Base-by-base conservation (phyloP, 495 filamentous ascomycete genomes). In the Beverwykella pulmonaria region DNA sequence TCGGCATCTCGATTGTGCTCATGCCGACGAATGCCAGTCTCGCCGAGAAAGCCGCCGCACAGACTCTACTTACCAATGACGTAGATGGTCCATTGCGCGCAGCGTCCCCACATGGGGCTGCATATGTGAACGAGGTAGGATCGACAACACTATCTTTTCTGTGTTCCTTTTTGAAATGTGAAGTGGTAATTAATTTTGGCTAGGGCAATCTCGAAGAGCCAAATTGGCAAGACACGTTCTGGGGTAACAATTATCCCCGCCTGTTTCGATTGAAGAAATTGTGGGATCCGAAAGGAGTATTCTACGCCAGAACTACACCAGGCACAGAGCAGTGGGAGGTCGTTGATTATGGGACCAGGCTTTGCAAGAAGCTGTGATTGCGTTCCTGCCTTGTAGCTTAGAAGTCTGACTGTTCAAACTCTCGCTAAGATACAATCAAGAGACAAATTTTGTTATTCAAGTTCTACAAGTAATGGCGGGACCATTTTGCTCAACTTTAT, bases 81-180 rank as follows among this genome's bases (percentile, higher is more conserved):
- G 34, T 59, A 1, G 44, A 53, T 34, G 44, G 17, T 19, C 53
- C 59, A 25, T 41, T 69, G 30, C 36, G 59, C n/a, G 54, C 10
- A 6, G 53, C 44, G 22, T 59, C 39, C 48, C 61, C 66, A 22
- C 2, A 61, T 55, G 66, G 66, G 2, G 61, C 60, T 15, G 47
- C 55, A 17, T 69, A 69, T 55, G 59, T 63, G 1, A 69, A 69
- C 52, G 66, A 69, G 44, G 66, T 30, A 17, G 19, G 29, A 15
- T n/a, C n/a, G n/a, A n/a, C n/a, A n/a, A n/a, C n/a, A n/a, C n/a
- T n/a, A n/a, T n/a, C n/a, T n/a, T n/a, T n/a, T n/a, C n/a, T n/a
- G n/a, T n/a, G n/a, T n/a, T n/a, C n/a, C n/a, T n/a, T n/a, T n/a
- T n/a, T n/a, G n/a, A n/a, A n/a, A n/a, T n/a, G n/a, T n/a, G n/a